phyloP scores from a whole-genome alignment of 2,329 filamentous ascomycete species.

The Penicillium sp. region DNA sequence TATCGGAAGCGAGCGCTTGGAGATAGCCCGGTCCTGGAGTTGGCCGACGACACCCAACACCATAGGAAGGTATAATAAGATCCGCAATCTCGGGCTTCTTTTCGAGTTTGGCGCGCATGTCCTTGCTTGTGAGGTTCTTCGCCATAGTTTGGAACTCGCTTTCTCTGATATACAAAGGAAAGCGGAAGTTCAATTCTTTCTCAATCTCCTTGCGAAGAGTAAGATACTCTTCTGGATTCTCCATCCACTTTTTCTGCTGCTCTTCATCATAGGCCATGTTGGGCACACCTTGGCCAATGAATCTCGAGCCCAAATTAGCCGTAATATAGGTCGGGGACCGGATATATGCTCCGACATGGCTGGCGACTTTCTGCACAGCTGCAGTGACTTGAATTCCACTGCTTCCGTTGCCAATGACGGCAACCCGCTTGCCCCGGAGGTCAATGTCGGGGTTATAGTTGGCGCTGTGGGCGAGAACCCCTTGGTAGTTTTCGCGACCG shows the following conservation, averaged over 20 bases:
- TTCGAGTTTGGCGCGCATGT: background rate
- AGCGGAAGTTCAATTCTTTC: background rate
- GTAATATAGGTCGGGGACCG: conserved; percentile 32
- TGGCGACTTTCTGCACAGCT: background rate
- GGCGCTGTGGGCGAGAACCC: background rate
- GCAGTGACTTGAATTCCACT: background rate
- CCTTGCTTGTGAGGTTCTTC: background rate
- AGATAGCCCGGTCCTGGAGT: conserved; percentile 8
- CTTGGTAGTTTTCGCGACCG: background rate
- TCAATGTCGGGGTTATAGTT: background rate
- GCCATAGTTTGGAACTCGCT: background rate
- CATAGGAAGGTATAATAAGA: background rate
- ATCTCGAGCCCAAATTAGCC: conserved; percentile 18
- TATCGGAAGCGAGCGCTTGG: conserved; percentile 14
- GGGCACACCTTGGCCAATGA: conserved; percentile 20
- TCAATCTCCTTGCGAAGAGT: conserved; percentile 10
- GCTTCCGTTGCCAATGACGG: background rate
- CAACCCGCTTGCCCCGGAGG: background rate
- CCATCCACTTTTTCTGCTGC: conserved; percentile 21
- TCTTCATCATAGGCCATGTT: conserved; percentile 28
- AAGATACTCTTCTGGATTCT: conserved; percentile 13
- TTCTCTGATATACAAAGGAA: background rate
- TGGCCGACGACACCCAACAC: conserved; percentile 2
- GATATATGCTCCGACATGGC: conserved; percentile 26
- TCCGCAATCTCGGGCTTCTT: background rate